A percentile compares a stretch with the other conserved stretches of the same genome.
phyloP scores from a whole-genome alignment of 331 rosid species.

The Quercus tomentella region DNA sequence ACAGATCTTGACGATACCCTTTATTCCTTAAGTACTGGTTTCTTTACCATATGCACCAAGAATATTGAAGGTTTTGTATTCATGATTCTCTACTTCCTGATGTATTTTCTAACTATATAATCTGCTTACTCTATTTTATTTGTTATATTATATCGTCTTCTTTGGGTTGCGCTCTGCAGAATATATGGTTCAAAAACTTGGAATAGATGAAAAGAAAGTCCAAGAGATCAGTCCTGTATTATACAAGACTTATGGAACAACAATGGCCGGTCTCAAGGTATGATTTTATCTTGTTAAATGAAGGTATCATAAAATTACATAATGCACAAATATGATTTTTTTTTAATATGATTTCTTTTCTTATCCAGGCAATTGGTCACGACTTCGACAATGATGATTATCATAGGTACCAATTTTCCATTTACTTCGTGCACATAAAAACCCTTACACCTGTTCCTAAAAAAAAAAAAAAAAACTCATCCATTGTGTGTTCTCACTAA shows the following conservation, averaged over 20 bases:
- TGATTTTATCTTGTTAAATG: background rate
- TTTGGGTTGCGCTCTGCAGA: constrained; percentile 32
- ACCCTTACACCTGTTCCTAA: no score
- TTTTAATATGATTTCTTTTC: constrained; percentile 4
- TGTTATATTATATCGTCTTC: background rate
- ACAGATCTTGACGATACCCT: constrained; percentile 93
- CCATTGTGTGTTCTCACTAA: no score
- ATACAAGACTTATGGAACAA: constrained; percentile 76
- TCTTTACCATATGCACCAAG: constrained; percentile 41
- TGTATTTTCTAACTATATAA: no score
- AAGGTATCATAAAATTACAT: background rate
- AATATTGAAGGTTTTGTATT: constrained; percentile 53
- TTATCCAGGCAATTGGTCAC: constrained; percentile 67
- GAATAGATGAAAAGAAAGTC: constrained; percentile 52
- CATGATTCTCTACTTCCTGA: background rate
- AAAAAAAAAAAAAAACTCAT: no score
- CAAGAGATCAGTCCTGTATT: constrained; percentile 43
- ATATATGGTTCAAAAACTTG: constrained; percentile 67
- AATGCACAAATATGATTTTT: background rate
- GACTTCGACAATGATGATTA: constrained; percentile 57
- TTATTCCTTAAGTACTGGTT: constrained; percentile 64
- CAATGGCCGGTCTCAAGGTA: constrained; percentile 91
- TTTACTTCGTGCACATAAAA: no score
- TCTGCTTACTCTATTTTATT: background rate
- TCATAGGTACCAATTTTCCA: constrained; percentile 42